Base-by-base conservation (phyloP, 257 asterid genomes). In the Scutellaria minor region DNA sequence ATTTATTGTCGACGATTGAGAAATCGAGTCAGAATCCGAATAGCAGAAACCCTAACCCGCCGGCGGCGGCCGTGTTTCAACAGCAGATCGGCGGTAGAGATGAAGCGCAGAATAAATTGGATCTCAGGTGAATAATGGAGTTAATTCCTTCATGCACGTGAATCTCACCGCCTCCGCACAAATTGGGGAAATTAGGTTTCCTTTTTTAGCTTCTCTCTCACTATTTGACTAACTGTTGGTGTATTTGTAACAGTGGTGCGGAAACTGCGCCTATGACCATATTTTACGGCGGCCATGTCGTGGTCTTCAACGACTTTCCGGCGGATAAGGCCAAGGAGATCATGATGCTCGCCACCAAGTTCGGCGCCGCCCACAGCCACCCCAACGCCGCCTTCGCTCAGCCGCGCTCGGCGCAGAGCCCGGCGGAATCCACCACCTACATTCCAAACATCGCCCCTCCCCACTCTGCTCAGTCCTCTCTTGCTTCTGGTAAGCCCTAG, bases 221-320 rank as follows among this genome's bases (percentile, higher is more conserved):
- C 37, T 31, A 4, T 31, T 31, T 31, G 37, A 37, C 9, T 46
- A 8, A 42, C 45, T 13, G n/a, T 35, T 18, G 22, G 57, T 48
- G 39, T 74, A 13, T 40, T 7, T 48, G 46, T 11, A 27, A 10
- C 68, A 79, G 80, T 24, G 69, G 67, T 31, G 50, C 63, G 56
- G 83, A 60, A 53, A 68, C 81, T 35, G 85, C 85, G 51, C 89
- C 79, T 78, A 11, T 85, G 85, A 85, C 89, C n/a, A 82, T 85
- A 69, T 85, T 85, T 74, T 85, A 85, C 80, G 81, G 31, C 68
- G 89, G 89, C 0, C 82, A 80, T 66, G 87, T 82, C 56, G 31
- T 80, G 2, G 87, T 85, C 0, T 78, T 80, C 75, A 71, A 85
- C 7, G 85, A 85, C 47, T 73, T 85, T 10, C 85, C 89, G 77